These are phyloP conservation scores for Solanum infundibuliforme DNA, from an alignment of 257 asterid genomes.

Conservation along the genomic window DNA sequence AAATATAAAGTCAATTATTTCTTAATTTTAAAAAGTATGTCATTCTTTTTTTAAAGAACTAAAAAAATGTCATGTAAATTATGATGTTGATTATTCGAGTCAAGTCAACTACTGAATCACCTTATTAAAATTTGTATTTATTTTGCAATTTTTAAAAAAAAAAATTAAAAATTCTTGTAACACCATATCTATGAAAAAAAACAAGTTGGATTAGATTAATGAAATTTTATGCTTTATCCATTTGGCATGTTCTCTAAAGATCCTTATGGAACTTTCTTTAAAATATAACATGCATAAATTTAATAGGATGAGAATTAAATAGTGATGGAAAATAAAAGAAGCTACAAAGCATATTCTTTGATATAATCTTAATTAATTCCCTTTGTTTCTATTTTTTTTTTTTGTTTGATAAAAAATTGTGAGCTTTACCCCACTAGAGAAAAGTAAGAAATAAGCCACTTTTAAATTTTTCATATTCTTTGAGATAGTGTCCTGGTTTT, in stretches of 20 bases:
- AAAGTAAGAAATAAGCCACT: not conserved
- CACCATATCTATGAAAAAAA: not conserved
- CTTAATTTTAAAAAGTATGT: no score
- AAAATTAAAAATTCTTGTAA: not conserved
- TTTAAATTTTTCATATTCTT: not conserved
- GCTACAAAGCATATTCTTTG: not conserved
- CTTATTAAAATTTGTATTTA: not conserved
- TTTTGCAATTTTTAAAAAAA: no score
- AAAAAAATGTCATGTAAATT: no score
- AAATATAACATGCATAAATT: not conserved
- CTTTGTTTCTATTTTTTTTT: not conserved
- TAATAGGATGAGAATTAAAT: not conserved
- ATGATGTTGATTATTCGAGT: not conserved
- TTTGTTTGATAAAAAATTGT: not conserved
- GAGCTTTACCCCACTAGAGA: not conserved
- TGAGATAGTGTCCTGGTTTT: not conserved
- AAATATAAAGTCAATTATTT: no score
- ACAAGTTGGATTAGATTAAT: not conserved
- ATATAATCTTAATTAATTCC: not conserved
- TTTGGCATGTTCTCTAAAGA: not conserved
- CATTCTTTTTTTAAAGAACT: no score
- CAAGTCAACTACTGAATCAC: not conserved
- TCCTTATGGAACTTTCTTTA: not conserved
- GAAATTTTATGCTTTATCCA: not conserved
- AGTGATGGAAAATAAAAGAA: not conserved